Conservation (phyloP, 306 rosid genomes). For the Canavalia ensiformis region DNA sequence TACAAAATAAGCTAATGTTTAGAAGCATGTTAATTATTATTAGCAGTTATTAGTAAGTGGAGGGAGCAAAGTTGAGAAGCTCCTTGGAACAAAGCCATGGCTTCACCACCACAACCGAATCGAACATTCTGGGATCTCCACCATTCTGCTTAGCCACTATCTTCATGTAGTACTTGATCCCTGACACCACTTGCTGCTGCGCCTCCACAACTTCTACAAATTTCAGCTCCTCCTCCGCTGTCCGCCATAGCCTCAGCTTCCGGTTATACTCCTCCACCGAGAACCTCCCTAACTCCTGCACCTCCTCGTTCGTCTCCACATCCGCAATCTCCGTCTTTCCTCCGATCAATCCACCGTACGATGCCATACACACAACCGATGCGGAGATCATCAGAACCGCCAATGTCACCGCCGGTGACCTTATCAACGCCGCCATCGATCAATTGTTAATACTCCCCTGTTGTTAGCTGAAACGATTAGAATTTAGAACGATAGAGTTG, state of each 20-base stretch:
- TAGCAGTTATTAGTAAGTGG: not conserved
- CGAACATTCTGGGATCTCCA: conserved; percentile 50
- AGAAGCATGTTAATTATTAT: no score
- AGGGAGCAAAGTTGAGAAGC: conserved; percentile 67
- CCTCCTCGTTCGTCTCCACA: conserved; percentile 68
- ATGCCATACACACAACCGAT: not conserved
- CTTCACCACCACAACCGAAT: conserved; percentile 69
- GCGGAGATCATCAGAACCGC: not conserved
- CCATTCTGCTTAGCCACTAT: conserved; percentile 44
- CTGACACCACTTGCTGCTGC: conserved; percentile 75
- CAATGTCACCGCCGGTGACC: conserved; percentile 40
- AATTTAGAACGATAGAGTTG: not conserved
- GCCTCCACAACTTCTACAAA: conserved; percentile 82
- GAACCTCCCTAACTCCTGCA: conserved; percentile 74
- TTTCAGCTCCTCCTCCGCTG: conserved; percentile 45
- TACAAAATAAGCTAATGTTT: no score
- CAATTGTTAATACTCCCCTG: not conserved
- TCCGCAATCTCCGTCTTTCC: conserved; percentile 58
- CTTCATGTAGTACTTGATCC: conserved; percentile 70
- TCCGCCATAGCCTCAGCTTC: conserved; percentile 12
- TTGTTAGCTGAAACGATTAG: not conserved
- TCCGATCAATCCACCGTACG: conserved; percentile 56
- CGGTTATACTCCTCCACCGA: conserved; percentile 75
- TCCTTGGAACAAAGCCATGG: conserved; percentile 65
- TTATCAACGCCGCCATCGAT: conserved; percentile 47